These are phyloP conservation scores for Camellia granthamiana DNA, from an alignment of 148 eudicot genomes.

Conservation along the genomic window DNA sequence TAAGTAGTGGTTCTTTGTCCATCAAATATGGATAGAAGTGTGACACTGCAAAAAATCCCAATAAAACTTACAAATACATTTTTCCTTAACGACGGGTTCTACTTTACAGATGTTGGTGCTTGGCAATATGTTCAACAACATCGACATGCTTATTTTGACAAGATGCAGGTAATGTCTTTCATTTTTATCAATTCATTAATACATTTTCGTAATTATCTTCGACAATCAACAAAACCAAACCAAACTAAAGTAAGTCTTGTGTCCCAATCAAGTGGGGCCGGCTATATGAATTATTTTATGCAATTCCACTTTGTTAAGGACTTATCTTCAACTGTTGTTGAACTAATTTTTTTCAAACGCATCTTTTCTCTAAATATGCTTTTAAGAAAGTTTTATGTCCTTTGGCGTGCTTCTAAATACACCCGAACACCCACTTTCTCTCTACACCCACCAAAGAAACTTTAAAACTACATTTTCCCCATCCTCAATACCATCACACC, in stretches of 20 bases:
- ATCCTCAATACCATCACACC: no score
- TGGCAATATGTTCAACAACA: constrained; percentile 88
- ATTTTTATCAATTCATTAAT: background rate
- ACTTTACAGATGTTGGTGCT: constrained; percentile 75
- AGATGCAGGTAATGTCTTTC: constrained; percentile 68
- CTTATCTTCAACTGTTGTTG: no score
- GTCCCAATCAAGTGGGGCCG: no score
- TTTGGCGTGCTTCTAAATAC: no score
- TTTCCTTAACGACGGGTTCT: background rate
- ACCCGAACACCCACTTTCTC: no score
- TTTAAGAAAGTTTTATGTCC: no score
- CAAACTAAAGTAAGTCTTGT: no score
- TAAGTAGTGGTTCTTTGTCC: background rate
- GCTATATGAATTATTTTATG: no score
- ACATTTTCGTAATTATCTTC: background rate
- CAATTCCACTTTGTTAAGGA: background rate
- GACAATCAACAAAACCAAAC: background rate
- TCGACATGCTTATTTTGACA: constrained; percentile 89
- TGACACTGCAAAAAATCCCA: background rate
- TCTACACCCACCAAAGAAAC: no score
- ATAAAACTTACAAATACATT: background rate
- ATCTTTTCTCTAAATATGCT: no score
- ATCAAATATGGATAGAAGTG: background rate
- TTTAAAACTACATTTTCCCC: no score
- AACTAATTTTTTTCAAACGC: no score